Evolutionary conservation across 2,329 filamentous ascomycete species (phyloP).

Genomic region (Periconia sp.): DNA sequence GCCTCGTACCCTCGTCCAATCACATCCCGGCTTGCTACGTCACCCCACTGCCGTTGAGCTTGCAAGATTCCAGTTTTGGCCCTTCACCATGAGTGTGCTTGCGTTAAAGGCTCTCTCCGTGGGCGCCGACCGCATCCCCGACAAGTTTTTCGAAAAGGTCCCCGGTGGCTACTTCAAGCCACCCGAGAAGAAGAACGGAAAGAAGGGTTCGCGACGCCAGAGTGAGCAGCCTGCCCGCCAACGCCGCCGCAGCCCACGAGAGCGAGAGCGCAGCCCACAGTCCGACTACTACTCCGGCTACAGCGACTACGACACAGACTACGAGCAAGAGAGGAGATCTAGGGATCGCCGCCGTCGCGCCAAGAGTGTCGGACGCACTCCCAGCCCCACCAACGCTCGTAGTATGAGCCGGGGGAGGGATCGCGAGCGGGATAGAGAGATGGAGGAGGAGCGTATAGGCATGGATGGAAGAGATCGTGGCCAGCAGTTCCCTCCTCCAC

Average conservation of each 20-base stretch:
- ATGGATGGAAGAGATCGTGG: conserved; percentile 31
- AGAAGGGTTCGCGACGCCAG: conserved; percentile 21
- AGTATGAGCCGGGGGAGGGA: conserved; percentile 32
- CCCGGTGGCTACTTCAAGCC: conserved; percentile 42
- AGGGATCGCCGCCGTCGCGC: conserved; percentile 26
- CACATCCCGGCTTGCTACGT: conserved; percentile 34
- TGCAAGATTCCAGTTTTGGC: conserved; percentile 26
- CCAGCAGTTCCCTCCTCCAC: conserved; percentile 36
- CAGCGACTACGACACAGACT: conserved; percentile 32
- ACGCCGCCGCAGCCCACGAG: conserved; percentile 23
- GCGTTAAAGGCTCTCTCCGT: conserved; percentile 43
- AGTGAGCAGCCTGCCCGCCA: conserved; percentile 17
- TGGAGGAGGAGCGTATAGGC: conserved; percentile 27
- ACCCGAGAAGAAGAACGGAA: conserved; percentile 28
- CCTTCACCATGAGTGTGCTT: conserved; percentile 35
- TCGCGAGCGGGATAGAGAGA: conserved; percentile 22
- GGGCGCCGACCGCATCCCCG: conserved; percentile 43
- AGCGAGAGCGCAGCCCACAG: conserved; percentile 21
- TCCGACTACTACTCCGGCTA: conserved; percentile 29
- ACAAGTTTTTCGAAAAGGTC: conserved; percentile 41
- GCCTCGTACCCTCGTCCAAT: conserved; percentile 30
- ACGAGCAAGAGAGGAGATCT: conserved; percentile 28
- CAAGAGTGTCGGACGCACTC: conserved; percentile 26
- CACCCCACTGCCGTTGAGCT: conserved; percentile 20
- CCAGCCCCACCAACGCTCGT: conserved; percentile 13